phyloP scores from a whole-genome alignment of 192 early-diverging fungal species.

The Cetraspora pellucida region DNA sequence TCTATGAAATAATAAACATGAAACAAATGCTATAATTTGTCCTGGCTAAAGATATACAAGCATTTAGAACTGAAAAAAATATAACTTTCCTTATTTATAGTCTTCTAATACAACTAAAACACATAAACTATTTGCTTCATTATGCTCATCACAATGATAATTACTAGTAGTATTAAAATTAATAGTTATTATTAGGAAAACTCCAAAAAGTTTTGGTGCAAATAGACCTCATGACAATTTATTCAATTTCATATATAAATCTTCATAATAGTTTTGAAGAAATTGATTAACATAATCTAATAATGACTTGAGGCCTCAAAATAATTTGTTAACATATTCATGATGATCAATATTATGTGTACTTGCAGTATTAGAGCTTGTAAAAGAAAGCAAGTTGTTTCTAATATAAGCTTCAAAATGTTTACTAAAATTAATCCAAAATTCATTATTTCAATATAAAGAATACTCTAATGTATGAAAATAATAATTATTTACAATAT shows the following conservation, averaged over 20 bases:
- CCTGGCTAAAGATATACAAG: not conserved
- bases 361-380: conserved; percentile 12
- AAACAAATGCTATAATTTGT: not conserved
- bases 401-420: too few species aligned
- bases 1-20: not conserved
- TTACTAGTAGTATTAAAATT: conserved; percentile 21
- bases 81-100: not conserved
- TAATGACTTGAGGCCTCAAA: conserved; percentile 1
- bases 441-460: conserved; percentile 15
- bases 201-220: not conserved
- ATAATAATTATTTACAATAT: conserved; percentile 8
- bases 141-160: not conserved
- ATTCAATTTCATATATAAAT: conserved; percentile 2
- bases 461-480: not conserved
- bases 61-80: not conserved
- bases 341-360: conserved; percentile 16
- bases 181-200: conserved; percentile 4
- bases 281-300: not conserved
- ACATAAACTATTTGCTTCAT: not conserved
- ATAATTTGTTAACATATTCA: too few species aligned
- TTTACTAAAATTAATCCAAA: not conserved
- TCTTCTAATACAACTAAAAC: not conserved
- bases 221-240: not conserved
- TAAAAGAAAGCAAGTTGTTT: not conserved
- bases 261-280: not conserved